Evolutionary conservation across 257 asterid species (phyloP).

Genomic region (Paulownia fortunei): DNA sequence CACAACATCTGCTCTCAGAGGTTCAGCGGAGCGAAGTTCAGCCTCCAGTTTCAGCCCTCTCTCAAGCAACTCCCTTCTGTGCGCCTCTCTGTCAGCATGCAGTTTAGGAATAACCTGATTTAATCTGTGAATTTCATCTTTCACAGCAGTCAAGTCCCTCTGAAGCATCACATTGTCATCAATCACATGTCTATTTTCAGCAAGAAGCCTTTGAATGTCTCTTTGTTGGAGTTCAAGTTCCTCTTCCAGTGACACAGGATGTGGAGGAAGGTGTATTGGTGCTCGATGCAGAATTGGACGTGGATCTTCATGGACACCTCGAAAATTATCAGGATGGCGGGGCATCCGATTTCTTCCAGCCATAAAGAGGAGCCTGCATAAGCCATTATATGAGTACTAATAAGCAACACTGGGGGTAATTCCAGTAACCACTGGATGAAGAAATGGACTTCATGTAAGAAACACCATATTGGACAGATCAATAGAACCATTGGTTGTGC

Average conservation of each 20-base stretch:
- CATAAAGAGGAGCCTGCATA: conserved; percentile 47
- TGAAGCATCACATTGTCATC: conserved; percentile 89
- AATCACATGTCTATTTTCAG: conserved; percentile 72
- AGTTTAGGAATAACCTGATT: conserved; percentile 69
- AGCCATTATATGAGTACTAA: background rate
- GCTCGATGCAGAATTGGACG: conserved; percentile 51
- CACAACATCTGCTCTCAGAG: conserved; percentile 66
- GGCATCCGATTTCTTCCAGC: conserved; percentile 78
- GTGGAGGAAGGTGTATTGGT: conserved; percentile 60
- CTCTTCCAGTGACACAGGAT: conserved; percentile 73
- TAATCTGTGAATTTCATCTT: conserved; percentile 80
- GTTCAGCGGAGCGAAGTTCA: conserved; percentile 68
- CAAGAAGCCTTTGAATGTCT: conserved; percentile 71
- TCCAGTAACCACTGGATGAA: background rate
- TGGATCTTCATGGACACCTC: conserved; percentile 61
- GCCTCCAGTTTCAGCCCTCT: conserved; percentile 79
- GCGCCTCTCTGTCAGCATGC: conserved; percentile 77
- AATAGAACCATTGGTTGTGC: background rate
- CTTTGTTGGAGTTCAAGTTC: conserved; percentile 84
- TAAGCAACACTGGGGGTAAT: conserved; percentile 2
- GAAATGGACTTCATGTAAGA: background rate
- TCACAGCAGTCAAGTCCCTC: conserved; percentile 73
- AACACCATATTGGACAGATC: background rate
- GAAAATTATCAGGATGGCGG: conserved; percentile 55
- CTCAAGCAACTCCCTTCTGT: conserved; percentile 74